phyloP scores from a whole-genome alignment of 1,284 basidiomycete species.

The Apiotrichum veenhuisii region DNA sequence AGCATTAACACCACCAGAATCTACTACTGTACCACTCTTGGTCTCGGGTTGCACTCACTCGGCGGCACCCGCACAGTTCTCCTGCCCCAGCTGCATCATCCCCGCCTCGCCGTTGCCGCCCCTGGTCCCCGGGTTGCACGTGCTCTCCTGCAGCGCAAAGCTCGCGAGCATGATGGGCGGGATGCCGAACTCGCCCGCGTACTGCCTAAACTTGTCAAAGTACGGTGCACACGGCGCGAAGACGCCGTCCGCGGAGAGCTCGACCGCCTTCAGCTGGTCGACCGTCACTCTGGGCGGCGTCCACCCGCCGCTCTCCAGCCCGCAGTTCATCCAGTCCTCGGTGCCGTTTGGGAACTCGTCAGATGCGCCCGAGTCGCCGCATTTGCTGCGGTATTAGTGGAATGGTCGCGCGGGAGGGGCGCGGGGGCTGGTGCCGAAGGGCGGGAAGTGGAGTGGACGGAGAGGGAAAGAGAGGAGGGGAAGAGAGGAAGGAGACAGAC shows the following conservation, averaged over 20 bases:
- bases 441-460: too few relatives aligned
- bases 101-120: slow-evolving; percentile 80
- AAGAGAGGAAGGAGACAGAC: too few relatives aligned
- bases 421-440: too few relatives aligned
- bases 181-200: slow-evolving; percentile 48
- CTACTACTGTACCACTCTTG: background rate
- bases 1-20: background rate
- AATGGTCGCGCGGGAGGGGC: too few relatives aligned
- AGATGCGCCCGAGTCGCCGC: slow-evolving; percentile 31
- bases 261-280: slow-evolving; percentile 54
- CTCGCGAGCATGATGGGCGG: slow-evolving; percentile 68
- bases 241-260: slow-evolving; percentile 57
- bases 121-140: slow-evolving; percentile 63
- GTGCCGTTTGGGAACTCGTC: slow-evolving; percentile 64
- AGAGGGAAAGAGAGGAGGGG: too few relatives aligned
- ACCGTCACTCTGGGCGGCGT: slow-evolving; percentile 53
- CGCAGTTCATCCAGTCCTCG: slow-evolving; percentile 75
- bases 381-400: slow-evolving; percentile 7
- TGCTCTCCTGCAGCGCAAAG: slow-evolving; percentile 76
- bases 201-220: slow-evolving; percentile 60
- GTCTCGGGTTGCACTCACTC: background rate
- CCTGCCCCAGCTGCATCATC: slow-evolving; percentile 73
- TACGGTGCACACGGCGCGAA: slow-evolving; percentile 63
- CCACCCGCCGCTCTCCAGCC: slow-evolving; percentile 53
- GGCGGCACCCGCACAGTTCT: slow-evolving; percentile 70